A percentile compares a stretch with the other conserved stretches of the same genome.
Evolutionary conservation across 108 stramenopile species (phyloP).

Genomic region (Skeletonema menzelii): DNA sequence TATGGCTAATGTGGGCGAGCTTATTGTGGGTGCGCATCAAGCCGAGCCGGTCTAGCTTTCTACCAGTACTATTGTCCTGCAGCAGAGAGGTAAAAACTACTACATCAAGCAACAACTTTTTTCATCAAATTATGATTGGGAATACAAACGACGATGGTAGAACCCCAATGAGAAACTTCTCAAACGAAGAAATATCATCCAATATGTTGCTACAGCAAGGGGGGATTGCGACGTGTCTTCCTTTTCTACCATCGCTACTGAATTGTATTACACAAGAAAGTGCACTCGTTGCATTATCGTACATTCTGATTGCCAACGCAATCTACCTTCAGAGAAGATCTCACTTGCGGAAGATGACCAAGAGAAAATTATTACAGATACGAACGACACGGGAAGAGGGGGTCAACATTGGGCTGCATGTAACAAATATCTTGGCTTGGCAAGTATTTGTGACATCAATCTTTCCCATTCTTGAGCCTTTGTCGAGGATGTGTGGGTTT

Average conservation of each 20-base stretch:
- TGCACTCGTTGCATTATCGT: background rate
- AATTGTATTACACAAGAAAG: background rate
- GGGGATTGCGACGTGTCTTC: background rate
- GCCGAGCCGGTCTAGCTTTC: background rate
- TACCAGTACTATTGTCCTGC: background rate
- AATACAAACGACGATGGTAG: background rate
- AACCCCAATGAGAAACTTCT: background rate
- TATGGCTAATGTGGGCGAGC: background rate
- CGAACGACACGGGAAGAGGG: slow-evolving; percentile 40
- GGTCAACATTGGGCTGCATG: slow-evolving; percentile 24
- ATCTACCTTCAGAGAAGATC: slow-evolving; percentile 49
- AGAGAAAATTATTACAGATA: slow-evolving; percentile 36
- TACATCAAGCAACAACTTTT: background rate
- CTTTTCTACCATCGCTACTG: background rate
- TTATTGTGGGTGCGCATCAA: background rate
- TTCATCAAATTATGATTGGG: background rate
- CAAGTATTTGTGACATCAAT: slow-evolving; percentile 37
- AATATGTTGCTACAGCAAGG: background rate
- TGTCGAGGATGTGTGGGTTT: slow-evolving; percentile 27
- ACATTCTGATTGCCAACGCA: slow-evolving; percentile 35
- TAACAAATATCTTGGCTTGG: slow-evolving; percentile 40
- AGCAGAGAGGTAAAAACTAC: background rate
- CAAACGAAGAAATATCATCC: background rate
- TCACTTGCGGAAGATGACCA: slow-evolving; percentile 37
- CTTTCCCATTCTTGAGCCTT: slow-evolving; percentile 43